Evolutionary conservation across 139 green algal species (phyloP).

Genomic region (Klebsormidium nitens): DNA sequence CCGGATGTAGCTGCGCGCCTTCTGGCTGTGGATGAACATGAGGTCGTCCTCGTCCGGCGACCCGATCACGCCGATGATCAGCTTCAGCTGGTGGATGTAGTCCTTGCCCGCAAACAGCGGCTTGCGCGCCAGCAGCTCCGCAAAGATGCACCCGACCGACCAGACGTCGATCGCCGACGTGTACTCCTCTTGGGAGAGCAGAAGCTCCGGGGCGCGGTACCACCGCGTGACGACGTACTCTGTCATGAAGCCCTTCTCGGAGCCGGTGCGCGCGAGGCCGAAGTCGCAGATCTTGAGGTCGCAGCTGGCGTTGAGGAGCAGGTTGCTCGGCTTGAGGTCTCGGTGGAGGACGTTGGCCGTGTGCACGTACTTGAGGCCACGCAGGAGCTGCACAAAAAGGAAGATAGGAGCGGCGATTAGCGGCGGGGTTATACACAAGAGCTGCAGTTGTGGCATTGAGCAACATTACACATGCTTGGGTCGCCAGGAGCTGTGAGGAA

Average conservation of each 20-base stretch:
- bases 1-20: slow-evolving; percentile 52
- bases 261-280: slow-evolving; percentile 49
- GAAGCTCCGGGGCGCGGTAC: slow-evolving; percentile 58
- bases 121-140: slow-evolving; percentile 55
- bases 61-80: slow-evolving; percentile 56
- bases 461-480: too few species aligned
- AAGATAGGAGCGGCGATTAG: too few species aligned
- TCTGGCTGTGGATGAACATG: slow-evolving; percentile 48
- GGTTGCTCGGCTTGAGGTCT: slow-evolving; percentile 57
- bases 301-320: slow-evolving; percentile 59
- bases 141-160: slow-evolving; percentile 57
- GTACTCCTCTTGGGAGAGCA: slow-evolving; percentile 58
- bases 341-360: slow-evolving; percentile 54
- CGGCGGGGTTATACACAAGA: too few species aligned
- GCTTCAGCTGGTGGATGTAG: slow-evolving; percentile 63
- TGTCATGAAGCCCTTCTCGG: slow-evolving; percentile 56
- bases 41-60: slow-evolving; percentile 44
- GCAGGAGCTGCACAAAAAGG: slow-evolving; percentile 45
- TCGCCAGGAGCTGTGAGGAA: too few species aligned
- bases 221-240: slow-evolving; percentile 63
- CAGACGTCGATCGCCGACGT: slow-evolving; percentile 57
- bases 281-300: slow-evolving; percentile 66
- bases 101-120: slow-evolving; percentile 58
- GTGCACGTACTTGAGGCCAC: slow-evolving; percentile 61
- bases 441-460: too few species aligned